A percentile compares a stretch with the other conserved stretches of the same genome.
Evolutionary conservation across 371 early-diverging fungal genomes (phyloP).

Genomic region (Chytridium lagenaria): DNA sequence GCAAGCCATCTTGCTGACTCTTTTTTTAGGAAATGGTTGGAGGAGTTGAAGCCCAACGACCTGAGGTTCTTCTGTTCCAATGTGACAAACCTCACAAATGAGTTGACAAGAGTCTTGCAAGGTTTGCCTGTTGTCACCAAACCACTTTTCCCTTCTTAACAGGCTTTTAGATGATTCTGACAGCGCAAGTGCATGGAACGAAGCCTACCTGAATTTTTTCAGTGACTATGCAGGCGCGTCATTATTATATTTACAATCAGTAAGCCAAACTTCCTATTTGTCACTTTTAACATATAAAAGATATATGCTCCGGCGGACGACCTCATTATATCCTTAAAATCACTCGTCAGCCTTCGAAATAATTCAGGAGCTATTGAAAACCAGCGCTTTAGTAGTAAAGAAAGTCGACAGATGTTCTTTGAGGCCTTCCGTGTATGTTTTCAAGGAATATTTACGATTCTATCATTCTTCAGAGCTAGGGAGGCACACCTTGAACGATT

Average conservation of each 20-base stretch:
- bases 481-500: not conserved
- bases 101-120: not conserved
- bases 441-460: not conserved
- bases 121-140: not conserved
- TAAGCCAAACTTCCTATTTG: not conserved
- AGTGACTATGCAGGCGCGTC: not conserved
- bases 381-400: too few relatives aligned
- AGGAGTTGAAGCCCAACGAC: not conserved
- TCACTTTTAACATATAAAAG: not conserved
- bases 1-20: not conserved
- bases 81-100: not conserved
- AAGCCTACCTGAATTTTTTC: not conserved
- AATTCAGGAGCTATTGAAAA: too few relatives aligned
- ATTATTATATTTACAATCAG: not conserved
- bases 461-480: conserved; percentile 1
- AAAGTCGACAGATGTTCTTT: too few relatives aligned
- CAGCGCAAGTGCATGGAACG: not conserved
- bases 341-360: too few relatives aligned
- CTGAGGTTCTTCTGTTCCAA: not conserved
- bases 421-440: too few relatives aligned
- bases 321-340: not conserved
- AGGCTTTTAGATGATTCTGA: not conserved
- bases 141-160: not conserved
- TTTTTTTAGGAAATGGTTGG: not conserved
- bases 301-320: not conserved